Conservation (phyloP, 1,284 basidiomycete genomes). For the Cryptococcus amylolentus region DNA sequence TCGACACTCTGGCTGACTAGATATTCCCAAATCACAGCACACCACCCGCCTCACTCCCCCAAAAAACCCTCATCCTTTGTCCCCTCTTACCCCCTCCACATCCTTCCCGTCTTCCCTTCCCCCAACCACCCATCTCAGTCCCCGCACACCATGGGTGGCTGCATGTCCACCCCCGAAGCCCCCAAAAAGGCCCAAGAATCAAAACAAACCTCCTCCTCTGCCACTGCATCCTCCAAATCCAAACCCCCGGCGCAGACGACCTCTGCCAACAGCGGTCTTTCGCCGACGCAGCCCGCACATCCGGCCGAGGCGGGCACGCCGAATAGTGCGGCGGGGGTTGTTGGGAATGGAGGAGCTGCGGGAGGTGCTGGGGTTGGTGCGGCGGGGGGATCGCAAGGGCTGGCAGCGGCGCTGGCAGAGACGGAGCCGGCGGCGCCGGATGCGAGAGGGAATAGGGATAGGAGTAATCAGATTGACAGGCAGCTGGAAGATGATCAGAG, state of each 20-base stretch:
- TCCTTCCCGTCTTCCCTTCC: background rate
- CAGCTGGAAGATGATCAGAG: constrained; percentile 57
- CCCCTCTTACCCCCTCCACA: background rate
- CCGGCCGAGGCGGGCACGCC: no score
- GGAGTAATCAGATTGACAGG: constrained; percentile 58
- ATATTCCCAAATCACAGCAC: no score
- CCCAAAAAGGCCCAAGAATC: constrained; percentile 8
- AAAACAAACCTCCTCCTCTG: constrained; percentile 3
- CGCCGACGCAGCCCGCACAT: background rate
- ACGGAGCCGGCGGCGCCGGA: constrained; percentile 21
- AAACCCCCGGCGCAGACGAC: constrained; percentile 3
- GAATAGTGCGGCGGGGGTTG: no score
- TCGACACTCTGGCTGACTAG: no score
- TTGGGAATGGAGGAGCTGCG: no score
- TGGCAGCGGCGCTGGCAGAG: constrained; percentile 36
- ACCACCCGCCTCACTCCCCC: background rate
- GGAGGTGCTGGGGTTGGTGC: background rate
- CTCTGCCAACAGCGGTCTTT: background rate
- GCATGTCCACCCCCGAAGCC: constrained; percentile 14
- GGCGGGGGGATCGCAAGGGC: constrained; percentile 21
- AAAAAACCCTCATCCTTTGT: background rate
- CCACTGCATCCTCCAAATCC: background rate
- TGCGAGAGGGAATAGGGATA: constrained; percentile 56
- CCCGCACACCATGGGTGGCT: constrained; percentile 8
- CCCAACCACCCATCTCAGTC: background rate